Evolutionary conservation across 169 alveolate genomes (phyloP).

Genomic region (Babesia ovis): DNA sequence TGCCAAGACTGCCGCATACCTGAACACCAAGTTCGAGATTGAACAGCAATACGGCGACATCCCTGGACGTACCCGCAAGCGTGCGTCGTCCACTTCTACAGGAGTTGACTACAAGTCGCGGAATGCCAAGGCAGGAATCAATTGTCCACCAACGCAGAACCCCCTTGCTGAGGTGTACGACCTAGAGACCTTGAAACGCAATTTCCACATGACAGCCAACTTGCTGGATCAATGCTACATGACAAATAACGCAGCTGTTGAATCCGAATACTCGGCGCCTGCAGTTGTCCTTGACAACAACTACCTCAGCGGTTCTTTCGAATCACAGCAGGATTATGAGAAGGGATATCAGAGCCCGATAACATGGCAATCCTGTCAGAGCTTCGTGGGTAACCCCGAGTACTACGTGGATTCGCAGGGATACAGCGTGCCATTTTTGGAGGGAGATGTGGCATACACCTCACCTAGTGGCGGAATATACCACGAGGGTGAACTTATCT

Average conservation of each 20-base stretch:
- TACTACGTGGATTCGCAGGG: slow-evolving; percentile 33
- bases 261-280: slow-evolving; percentile 2
- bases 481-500: slow-evolving; percentile 7
- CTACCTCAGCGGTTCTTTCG: slow-evolving; percentile 41
- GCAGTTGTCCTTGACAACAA: slow-evolving; percentile 9
- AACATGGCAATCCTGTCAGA: slow-evolving; percentile 13
- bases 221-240: slow-evolving; percentile 29
- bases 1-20: slow-evolving; percentile 18
- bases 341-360: slow-evolving; percentile 24
- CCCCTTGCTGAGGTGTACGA: slow-evolving; percentile 15
- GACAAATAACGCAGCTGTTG: slow-evolving; percentile 7
- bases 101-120: slow-evolving; percentile 12
- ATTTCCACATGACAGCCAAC: slow-evolving; percentile 14
- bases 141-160: slow-evolving; percentile 1
- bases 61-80: slow-evolving; percentile 18
- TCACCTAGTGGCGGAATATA: background rate
- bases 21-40: slow-evolving; percentile 7
- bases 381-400: slow-evolving; percentile 9
- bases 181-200: slow-evolving; percentile 6
- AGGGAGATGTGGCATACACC: slow-evolving; percentile 26
- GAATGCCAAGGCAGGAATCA: background rate
- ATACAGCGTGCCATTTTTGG: slow-evolving; percentile 28
- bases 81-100: background rate
- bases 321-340: slow-evolving; percentile 38
- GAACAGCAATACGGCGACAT: background rate